These are phyloP conservation scores for Pinus albicaulis DNA, from an alignment of 75 land plant genomes.

Conservation along the genomic window DNA sequence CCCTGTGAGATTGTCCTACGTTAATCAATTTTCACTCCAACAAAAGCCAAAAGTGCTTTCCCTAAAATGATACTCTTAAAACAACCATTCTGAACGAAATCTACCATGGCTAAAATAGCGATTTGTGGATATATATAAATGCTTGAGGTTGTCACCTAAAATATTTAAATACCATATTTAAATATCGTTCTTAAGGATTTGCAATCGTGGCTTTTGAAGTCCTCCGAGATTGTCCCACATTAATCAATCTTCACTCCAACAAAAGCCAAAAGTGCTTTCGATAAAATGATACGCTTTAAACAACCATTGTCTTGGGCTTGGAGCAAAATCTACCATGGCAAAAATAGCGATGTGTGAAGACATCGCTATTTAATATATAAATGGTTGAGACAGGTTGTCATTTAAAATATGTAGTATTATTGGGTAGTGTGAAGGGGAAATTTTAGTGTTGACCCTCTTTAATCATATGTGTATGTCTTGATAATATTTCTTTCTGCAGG, in stretches of 20 bases:
- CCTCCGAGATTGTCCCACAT: no score
- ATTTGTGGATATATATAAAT: no score
- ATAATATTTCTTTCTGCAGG: slow-evolving; percentile 36
- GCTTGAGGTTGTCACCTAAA: neutral
- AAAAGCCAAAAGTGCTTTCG: neutral
- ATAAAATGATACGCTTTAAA: neutral
- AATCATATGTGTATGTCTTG: neutral
- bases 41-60: no score
- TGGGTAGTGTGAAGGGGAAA: neutral
- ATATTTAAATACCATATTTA: no score
- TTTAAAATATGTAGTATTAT: neutral
- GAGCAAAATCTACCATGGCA: neutral
- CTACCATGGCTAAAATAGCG: no score
- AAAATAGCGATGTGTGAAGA: neutral
- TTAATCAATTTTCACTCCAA: neutral
- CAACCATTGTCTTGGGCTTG: neutral
- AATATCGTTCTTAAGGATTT: no score
- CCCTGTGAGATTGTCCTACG: no score
- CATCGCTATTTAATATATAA: neutral
- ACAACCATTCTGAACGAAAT: no score
- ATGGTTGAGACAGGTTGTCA: neutral
- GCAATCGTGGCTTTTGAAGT: no score
- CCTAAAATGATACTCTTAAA: no score
- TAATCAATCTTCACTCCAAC: neutral
- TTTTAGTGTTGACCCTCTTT: neutral